Base-by-base conservation (phyloP, 2,329 filamentous ascomycete species). In the Mollisiaceae sp. region DNA sequence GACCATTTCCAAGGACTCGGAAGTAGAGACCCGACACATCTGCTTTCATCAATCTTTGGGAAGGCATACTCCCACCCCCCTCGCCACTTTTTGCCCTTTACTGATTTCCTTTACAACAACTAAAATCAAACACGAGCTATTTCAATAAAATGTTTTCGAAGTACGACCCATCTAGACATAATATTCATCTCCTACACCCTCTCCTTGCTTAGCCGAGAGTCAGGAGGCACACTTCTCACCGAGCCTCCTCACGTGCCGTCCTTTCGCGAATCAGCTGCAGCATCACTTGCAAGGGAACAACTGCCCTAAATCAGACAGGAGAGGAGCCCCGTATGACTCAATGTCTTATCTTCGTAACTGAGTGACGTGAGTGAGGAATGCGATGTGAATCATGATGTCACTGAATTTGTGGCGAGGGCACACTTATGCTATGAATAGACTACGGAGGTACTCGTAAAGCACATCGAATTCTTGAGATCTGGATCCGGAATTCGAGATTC, bases 241-340 rank as follows among this genome's bases (percentile, higher is more conserved):
- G 45, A 50, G 50, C 50, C 50, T 54, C 50, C 50, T 54, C 50
- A 54, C 50, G 50, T 54, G 24, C 50, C 22, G 9, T 18, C 50
- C 50, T 35, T n/a, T 54, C 50, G 32, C 50, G 24, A 32, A 54
- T 54, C 50, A 54, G 11, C 50, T n/a, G 50, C 22, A 3, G 22
- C 50, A 35, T 54, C 50, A 54, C 24, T 24, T 54, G 50, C 50
- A 54, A 54, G 50, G 50, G 24, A 15, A 27, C 50, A 27, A 22
- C 5, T 50, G 20, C 45, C n/a, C 45, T 20, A 50, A 50, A 32
- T 32, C 27, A 32, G 27, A 32, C 27, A 32, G 27, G 6, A 32
- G 27, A 43, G 45, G 8, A 24, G 20, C 45, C 45, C n/a, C 9
- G 45, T 50, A 50, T 50, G 45, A 50, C 45, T 50, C 22, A 54